Evolutionary conservation across 1,284 basidiomycete species (phyloP).

Genomic region (Papiliotrema terrestris): DNA sequence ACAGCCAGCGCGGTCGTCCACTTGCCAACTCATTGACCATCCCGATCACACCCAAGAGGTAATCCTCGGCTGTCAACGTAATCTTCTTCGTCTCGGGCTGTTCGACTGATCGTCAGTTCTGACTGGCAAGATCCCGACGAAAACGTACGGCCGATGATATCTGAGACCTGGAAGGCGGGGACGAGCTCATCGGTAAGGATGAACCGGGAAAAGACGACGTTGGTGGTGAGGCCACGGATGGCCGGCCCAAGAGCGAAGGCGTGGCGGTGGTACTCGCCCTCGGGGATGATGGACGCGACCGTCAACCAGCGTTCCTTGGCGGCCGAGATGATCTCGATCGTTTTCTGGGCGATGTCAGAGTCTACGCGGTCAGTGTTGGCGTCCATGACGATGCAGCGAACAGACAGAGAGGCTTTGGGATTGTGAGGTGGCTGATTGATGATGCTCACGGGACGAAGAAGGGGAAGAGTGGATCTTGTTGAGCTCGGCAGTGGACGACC

Average conservation of each 20-base stretch:
- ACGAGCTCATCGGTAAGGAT: conserved; percentile 44
- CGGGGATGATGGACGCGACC: conserved; percentile 42
- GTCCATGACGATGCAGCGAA: not conserved
- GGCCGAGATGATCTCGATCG: conserved; percentile 30
- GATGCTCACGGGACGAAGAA: conserved; percentile 33
- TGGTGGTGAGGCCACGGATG: conserved; percentile 40
- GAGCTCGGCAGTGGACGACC: conserved; percentile 39
- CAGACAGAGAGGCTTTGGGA: not conserved
- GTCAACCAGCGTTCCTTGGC: conserved; percentile 33
- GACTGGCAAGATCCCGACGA: not conserved
- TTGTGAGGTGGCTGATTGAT: conserved; percentile 1
- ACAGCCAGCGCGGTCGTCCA: not conserved
- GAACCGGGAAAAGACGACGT: conserved; percentile 43
- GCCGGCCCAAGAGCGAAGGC: conserved; percentile 39
- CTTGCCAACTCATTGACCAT: conserved; percentile 49
- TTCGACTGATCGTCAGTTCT: conserved; percentile 27
- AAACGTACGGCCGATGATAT: conserved; percentile 44
- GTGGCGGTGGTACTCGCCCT: conserved; percentile 46
- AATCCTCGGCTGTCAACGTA: conserved; percentile 47
- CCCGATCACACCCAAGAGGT: conserved; percentile 49
- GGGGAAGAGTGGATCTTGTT: conserved; percentile 44
- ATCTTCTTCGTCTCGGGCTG: conserved; percentile 36
- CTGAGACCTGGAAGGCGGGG: conserved; percentile 35
- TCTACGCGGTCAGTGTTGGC: conserved; percentile 3
- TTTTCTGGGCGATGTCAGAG: conserved; percentile 29